Evolutionary conservation across 306 rosid genomes (phyloP).

Genomic region (Cicer cuneatum): DNA sequence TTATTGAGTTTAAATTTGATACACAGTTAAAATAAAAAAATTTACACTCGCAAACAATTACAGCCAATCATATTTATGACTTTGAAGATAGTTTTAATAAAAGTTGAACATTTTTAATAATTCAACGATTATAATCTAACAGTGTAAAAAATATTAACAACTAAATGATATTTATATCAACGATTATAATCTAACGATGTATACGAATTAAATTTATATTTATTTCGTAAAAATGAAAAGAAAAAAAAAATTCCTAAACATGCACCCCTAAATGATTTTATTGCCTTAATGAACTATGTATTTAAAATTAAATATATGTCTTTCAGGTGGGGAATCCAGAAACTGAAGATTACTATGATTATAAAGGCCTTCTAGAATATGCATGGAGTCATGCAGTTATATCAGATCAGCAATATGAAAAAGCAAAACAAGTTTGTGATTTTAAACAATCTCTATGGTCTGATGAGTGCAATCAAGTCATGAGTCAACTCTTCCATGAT

Average conservation of each 20-base stretch:
- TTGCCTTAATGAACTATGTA: constrained; percentile 11
- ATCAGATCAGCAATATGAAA: constrained; percentile 57
- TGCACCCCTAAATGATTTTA: neutral
- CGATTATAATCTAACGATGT: no score
- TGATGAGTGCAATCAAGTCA: constrained; percentile 53
- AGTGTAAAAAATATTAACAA: no score
- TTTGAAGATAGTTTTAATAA: no score
- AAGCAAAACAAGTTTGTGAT: constrained; percentile 58
- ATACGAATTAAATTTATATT: no score
- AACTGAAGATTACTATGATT: constrained; percentile 54
- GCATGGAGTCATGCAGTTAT: constrained; percentile 72
- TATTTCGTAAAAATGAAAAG: no score
- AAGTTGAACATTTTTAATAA: no score
- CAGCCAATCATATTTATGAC: no score
- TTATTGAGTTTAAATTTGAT: no score
- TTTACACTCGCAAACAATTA: no score
- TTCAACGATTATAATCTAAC: no score
- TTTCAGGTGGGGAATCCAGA: constrained; percentile 63
- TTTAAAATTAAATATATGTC: neutral
- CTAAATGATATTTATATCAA: no score
- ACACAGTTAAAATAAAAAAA: no score
- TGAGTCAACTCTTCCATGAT: constrained; percentile 47
- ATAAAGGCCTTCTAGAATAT: constrained; percentile 58
- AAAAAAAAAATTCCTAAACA: neutral
- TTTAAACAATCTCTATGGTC: constrained; percentile 56